These are phyloP conservation scores for Phytopythium cucurbitacearum DNA, from an alignment of 352 stramenopile species.

Conservation along the genomic window DNA sequence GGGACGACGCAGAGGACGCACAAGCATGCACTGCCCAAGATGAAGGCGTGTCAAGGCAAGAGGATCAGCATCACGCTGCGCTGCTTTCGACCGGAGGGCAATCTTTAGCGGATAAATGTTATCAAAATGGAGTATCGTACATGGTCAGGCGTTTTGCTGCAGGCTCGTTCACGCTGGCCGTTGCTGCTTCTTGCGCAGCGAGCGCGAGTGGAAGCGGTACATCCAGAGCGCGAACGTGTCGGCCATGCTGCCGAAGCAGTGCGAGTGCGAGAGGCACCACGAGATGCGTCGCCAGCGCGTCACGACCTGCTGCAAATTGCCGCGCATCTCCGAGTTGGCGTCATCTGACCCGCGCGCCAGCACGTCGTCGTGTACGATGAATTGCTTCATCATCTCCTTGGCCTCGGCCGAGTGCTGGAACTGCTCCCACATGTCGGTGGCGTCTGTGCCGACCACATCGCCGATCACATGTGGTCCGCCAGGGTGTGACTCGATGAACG, in stretches of 20 bases:
- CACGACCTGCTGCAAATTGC: constrained; percentile 32
- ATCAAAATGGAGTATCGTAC: too few relatives aligned
- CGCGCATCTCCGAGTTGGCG: constrained; percentile 12
- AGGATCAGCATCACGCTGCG: constrained; percentile 51
- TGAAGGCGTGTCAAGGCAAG: constrained; percentile 32
- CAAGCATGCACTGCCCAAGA: constrained; percentile 80
- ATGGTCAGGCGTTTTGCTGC: too few relatives aligned
- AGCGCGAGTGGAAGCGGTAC: constrained; percentile 30
- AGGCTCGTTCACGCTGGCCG: too few relatives aligned
- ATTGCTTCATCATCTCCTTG: constrained; percentile 59
- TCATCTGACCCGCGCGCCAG: constrained; percentile 11
- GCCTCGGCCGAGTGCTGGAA: constrained; percentile 65
- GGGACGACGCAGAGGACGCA: constrained; percentile 69
- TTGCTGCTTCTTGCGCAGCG: neutral
- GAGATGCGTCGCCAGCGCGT: constrained; percentile 48
- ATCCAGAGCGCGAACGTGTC: constrained; percentile 30
- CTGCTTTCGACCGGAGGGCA: constrained; percentile 31
- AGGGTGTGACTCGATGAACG: constrained; percentile 62
- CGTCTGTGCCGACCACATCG: constrained; percentile 66
- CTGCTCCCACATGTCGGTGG: constrained; percentile 61
- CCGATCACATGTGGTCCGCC: constrained; percentile 67
- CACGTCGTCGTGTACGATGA: constrained; percentile 42
- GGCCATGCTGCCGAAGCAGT: constrained; percentile 46
- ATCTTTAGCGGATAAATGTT: constrained; percentile 1
- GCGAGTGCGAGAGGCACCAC: constrained; percentile 48